These are phyloP conservation scores for Elsinoe perseae DNA, from an alignment of 2,329 filamentous ascomycete species.

Conservation along the genomic window DNA sequence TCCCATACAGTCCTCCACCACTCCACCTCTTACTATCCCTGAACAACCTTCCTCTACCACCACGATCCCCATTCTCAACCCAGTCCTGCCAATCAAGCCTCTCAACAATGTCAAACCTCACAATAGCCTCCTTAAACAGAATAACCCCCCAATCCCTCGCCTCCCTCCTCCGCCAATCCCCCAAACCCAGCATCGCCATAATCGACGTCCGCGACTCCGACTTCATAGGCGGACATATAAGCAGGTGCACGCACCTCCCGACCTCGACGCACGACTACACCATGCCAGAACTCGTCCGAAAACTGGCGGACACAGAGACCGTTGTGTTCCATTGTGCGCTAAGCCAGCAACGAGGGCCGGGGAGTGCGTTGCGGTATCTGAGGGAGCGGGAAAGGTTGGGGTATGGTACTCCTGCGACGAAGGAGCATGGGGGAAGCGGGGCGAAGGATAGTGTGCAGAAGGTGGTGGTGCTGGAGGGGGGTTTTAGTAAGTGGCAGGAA, in stretches of 20 bases:
- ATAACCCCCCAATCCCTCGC: slow-evolving; percentile 64
- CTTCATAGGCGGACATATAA: slow-evolving; percentile 85
- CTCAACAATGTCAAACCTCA: slow-evolving; percentile 43
- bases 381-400: slow-evolving; percentile 56
- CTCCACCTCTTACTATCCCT: not conserved
- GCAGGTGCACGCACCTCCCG: slow-evolving; percentile 65
- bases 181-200: slow-evolving; percentile 50
- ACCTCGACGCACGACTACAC: slow-evolving; percentile 63
- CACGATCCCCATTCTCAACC: not conserved
- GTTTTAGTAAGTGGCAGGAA: slow-evolving; percentile 87
- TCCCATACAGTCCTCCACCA: not conserved
- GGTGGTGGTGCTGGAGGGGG: slow-evolving; percentile 72
- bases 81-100: not conserved
- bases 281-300: slow-evolving; percentile 74
- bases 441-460: slow-evolving; percentile 47
- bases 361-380: slow-evolving; percentile 72
- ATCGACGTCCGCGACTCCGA: slow-evolving; percentile 89
- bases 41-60: not conserved
- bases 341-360: slow-evolving; percentile 82
- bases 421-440: slow-evolving; percentile 27
- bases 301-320: slow-evolving; percentile 65
- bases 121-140: slow-evolving; percentile 56
- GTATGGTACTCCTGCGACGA: slow-evolving; percentile 23
- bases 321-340: slow-evolving; percentile 94
- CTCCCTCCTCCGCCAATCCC: slow-evolving; percentile 42